Evolutionary conservation across 352 stramenopile genomes (phyloP), one percentile per base, ranked within the genome.

Genomic region (Pseudoperonospora humuli): DNA sequence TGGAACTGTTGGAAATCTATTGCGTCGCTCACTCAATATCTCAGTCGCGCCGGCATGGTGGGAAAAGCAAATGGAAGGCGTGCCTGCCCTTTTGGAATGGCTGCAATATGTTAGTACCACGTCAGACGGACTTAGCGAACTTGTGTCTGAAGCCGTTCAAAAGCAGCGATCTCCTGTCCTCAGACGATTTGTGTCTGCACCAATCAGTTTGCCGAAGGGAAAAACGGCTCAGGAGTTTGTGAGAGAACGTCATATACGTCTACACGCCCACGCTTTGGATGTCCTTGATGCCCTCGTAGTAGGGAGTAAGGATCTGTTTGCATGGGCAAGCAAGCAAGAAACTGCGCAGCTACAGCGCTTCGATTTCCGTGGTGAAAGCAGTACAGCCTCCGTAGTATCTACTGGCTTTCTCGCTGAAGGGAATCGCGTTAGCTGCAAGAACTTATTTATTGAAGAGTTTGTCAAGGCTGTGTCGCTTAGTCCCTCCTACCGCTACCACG

Each of bases 381-480:
- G 13, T 32, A 50, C 46, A 40, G 49, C 29, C 19, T 36, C 34
- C 25, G 45, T 59, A 28, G 31, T 34, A 25, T 49, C 45, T 25
- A 23, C 37, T 7, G 40, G 39, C 9, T 59, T 72, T 14, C 41
- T 70, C 26, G 50, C 51, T 36, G 51, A 64, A 49, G 66, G 54
- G 29, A 64, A 62, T 21, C 33, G 45, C 10, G 61, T 69, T 27
- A 49, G 39, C 7, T 79, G 66, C 39, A 64, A 77, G 26, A 88
- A 88, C 54, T 20, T 84, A 61, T 84, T 86, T 71, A 82, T 86
- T 52, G 67, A 82, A 26, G 67, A 84, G 35, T 84, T 86, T 46
- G 58, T 88, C 29, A 76, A 81, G 46, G 64, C 63, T 7, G 56
- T 86, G 7, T 71, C 70, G 24, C 57, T 84, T 23, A 88, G 59